Base-by-base conservation (phyloP, 2,329 filamentous ascomycete species). In the Hymenoscyphus fructigenus region DNA sequence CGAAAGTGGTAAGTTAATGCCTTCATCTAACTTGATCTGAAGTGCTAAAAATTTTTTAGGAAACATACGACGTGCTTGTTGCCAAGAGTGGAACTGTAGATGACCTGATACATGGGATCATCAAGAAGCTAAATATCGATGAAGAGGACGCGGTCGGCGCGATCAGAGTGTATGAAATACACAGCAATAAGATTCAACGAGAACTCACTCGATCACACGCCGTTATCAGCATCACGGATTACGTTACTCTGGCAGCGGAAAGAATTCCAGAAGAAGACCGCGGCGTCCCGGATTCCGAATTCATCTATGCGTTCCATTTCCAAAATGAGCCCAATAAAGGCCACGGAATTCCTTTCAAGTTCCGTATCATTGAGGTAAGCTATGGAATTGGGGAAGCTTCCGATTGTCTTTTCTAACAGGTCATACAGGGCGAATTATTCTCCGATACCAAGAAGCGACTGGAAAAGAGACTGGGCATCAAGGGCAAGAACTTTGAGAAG, bases 401-500 rank as follows among this genome's bases (percentile, higher is more conserved):
- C 10, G n/a, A 2, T 17, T 28, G n/a, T 38, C 12, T 14, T 26
- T 26, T 14, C 15, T 20, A 29, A 38, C 7, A 34, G 14, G 12
- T 60, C 66, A 70, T 34, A 10, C 60, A 94, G 87, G 91, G 88
- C 62, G 95, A 99, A 77, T 83, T 84, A 47, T 98, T 99, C 79
- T 88, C 87, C 65, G 92, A 98, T 38, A 97, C 93, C 55, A 97
- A 94, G 81, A 92, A 96, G 79, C 88, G 95, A n/a, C 82, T 99
- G 3, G 93, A 95, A 71, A 94, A 93, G 78, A 85, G 94, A 65
- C 97, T 92, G 0, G 93, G 93, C 29, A 89, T 99, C 79, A 97
- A 97, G 79, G 96, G 95, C 77, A 99, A 99, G 83, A 92, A 92
- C 70, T 93, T 99, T 71, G 94, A 99, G 78, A 98, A 98, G 83